Evolutionary conservation across 2,329 filamentous ascomycete genomes (phyloP).

Genomic region (Monosporascus sp.): DNA sequence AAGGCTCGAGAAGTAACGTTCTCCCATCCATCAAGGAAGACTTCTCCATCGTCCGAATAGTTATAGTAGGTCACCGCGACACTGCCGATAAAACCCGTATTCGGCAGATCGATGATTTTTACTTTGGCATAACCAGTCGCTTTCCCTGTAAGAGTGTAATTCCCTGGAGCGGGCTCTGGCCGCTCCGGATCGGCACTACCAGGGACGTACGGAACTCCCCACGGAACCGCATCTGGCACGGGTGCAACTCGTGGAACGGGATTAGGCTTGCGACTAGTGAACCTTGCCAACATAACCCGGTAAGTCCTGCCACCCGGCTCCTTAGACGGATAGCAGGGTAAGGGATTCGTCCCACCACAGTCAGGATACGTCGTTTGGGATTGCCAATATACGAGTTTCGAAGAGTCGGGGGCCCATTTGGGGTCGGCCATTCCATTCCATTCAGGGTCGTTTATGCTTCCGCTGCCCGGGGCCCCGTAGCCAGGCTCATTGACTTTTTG

Average conservation of each 20-base stretch:
- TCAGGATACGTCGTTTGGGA: slow-evolving; percentile 31
- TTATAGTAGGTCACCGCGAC: slow-evolving; percentile 31
- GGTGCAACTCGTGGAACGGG: slow-evolving; percentile 14
- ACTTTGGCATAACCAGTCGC: slow-evolving; percentile 14
- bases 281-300: slow-evolving; percentile 37
- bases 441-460: slow-evolving; percentile 38
- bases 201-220: slow-evolving; percentile 28
- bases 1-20: slow-evolving; percentile 23
- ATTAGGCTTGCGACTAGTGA: slow-evolving; percentile 28
- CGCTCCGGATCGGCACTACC: slow-evolving; percentile 4
- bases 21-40: slow-evolving; percentile 30
- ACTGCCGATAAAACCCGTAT: slow-evolving; percentile 10
- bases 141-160: slow-evolving; percentile 15
- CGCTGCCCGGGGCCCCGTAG: slow-evolving; percentile 26
- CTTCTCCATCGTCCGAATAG: slow-evolving; percentile 31
- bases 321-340: slow-evolving; percentile 35
- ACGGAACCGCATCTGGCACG: slow-evolving; percentile 27
- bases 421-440: slow-evolving; percentile 46
- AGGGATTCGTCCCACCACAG: slow-evolving; percentile 39
- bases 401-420: slow-evolving; percentile 35
- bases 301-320: slow-evolving; percentile 32
- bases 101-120: slow-evolving; percentile 6
- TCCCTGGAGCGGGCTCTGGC: slow-evolving; percentile 1
- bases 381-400: slow-evolving; percentile 38
- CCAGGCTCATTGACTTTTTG: slow-evolving; percentile 36